Base-by-base conservation (phyloP, 306 rosid species). In the Glycine tomentella region DNA sequence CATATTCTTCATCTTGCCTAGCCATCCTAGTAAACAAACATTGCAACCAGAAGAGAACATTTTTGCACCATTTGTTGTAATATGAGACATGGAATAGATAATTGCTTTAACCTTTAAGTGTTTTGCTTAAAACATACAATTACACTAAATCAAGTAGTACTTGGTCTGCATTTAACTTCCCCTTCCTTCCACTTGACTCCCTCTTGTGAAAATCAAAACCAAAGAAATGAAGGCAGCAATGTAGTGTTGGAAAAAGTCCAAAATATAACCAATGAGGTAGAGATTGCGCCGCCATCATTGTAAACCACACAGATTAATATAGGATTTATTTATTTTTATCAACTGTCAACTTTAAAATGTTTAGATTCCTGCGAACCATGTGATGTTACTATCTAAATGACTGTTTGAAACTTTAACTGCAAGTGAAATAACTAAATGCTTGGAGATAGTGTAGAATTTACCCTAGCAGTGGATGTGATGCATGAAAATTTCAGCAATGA, bases 71-170 rank as follows among this genome's bases (percentile, higher is more conserved):
- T 53, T 6, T 53, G 59, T 53, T n/a, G 3, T 53, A n/a, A 75
- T 46, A 48, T 36, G 40, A 75, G 63, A 81, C 77, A 68, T 6
- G 46, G 62, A 57, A 58, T 15, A 45, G 70, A 74, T 57, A 75
- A 74, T 56, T 74, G 46, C 70, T 69, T 69, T 59, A 79, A 53
- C 8, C 14, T 31, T 71, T 42, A 51, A 7, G 8, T 5, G 12
- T 12, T 64, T 77, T 34, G 10, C 20, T 42, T 48, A 14, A 16
- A 80, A 15, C 70, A 68, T 69, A 14, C 14, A 40, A 58, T 7
- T 49, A 50, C 9, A 42, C 46, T 42, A 42, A 42, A 42, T 42
- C 46, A 6, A 42, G 46, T 42, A 42, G 46, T 42, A 42, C 46
- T 42, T 6, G 46, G 46, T 42, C 65, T 42, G 42, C 55, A 13